These are phyloP conservation scores for Linnemannia hyalina DNA, from an alignment of 192 early-diverging fungal species.

Conservation along the genomic window DNA sequence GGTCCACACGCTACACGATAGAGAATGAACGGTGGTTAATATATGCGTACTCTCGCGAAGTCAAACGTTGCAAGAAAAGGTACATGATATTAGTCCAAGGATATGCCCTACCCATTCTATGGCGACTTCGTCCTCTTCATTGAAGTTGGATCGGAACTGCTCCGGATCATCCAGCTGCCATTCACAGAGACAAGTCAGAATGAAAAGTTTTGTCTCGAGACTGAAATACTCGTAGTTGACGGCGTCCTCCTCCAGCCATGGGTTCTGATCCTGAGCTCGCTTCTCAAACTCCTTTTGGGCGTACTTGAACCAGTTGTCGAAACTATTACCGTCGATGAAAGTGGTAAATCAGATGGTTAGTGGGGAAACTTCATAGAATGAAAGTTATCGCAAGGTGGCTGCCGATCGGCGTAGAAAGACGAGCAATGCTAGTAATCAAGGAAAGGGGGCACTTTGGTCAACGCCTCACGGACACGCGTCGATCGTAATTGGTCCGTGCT, in stretches of 20 bases:
- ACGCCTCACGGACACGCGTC: neutral
- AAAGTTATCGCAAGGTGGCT: neutral
- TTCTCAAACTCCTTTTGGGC: slow-evolving; percentile 56
- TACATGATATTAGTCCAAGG: neutral
- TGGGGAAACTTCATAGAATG: neutral
- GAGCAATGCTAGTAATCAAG: neutral
- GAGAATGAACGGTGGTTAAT: neutral
- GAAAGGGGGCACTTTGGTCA: neutral
- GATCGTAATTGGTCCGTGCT: slow-evolving; percentile 55
- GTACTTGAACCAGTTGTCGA: slow-evolving; percentile 56
- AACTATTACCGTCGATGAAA: slow-evolving; percentile 12
- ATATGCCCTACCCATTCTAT: slow-evolving; percentile 67
- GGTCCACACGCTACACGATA: slow-evolving; percentile 73
- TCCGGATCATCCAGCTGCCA: slow-evolving; percentile 83
- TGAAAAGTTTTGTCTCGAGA: slow-evolving; percentile 25
- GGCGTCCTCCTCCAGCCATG: slow-evolving; percentile 62
- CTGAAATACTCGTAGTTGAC: slow-evolving; percentile 23
- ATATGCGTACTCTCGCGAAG: neutral
- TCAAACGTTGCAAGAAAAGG: neutral
- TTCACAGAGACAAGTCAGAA: slow-evolving; percentile 60
- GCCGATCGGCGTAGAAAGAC: neutral
- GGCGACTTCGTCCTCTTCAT: slow-evolving; percentile 67
- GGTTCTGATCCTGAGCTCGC: slow-evolving; percentile 59
- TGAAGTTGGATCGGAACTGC: slow-evolving; percentile 65
- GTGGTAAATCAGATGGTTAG: neutral